Evolutionary conservation across 176 grass and related monocot genomes (phyloP).

Genomic region (Hordeum marinum): DNA sequence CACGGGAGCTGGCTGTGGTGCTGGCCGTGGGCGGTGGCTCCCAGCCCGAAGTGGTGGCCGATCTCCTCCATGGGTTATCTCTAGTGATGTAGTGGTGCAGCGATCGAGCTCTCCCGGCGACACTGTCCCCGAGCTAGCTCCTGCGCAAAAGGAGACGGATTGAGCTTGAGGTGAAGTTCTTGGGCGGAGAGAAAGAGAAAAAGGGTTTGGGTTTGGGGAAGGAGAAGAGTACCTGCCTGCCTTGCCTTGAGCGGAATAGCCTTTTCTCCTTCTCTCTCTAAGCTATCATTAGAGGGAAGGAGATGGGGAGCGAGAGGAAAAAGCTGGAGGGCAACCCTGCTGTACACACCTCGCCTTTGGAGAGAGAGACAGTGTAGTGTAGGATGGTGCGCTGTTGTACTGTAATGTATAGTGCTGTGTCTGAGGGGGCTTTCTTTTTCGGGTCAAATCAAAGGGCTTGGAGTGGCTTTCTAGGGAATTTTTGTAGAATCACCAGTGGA

Average conservation of each 20-base stretch:
- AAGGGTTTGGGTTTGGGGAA: conserved; percentile 32
- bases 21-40: conserved; percentile 34
- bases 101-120: conserved; percentile 42
- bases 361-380: conserved; percentile 42
- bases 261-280: conserved; percentile 34
- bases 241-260: conserved; percentile 14
- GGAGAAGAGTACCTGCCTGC: not conserved
- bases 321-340: conserved; percentile 43
- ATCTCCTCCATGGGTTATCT: conserved; percentile 77
- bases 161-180: conserved; percentile 54
- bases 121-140: conserved; percentile 22
- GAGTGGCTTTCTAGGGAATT: conserved; percentile 48
- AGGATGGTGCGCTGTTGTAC: not conserved
- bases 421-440: conserved; percentile 62
- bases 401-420: not conserved
- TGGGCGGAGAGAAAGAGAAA: conserved; percentile 58
- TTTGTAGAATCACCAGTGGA: conserved; percentile 15
- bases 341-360: conserved; percentile 24
- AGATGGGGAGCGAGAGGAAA: conserved; percentile 35
- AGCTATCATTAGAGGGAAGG: conserved; percentile 50
- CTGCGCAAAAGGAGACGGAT: conserved; percentile 33
- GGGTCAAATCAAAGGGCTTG: conserved; percentile 62
- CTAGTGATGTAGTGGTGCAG: conserved; percentile 55
- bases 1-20: conserved; percentile 43
- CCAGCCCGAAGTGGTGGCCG: conserved; percentile 61